phyloP scores from a whole-genome alignment of 768 basidiomycete species.

The Candolleomyces efflorescens region DNA sequence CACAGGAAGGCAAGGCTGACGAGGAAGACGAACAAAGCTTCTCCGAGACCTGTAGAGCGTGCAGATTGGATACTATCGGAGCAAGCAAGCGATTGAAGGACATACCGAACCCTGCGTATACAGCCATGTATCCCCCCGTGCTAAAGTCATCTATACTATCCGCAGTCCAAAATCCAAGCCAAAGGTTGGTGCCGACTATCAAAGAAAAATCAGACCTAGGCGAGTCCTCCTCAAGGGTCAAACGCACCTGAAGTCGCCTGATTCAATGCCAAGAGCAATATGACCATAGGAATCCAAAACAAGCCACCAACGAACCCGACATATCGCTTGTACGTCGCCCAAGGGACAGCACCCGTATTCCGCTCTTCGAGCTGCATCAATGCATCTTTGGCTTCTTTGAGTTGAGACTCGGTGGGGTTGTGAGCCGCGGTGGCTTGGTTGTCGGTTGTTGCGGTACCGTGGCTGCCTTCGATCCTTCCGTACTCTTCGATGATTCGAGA shows the following conservation, averaged over 20 bases:
- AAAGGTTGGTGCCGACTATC: constrained; percentile 56
- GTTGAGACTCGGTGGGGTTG: neutral
- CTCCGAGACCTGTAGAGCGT: too few relatives aligned
- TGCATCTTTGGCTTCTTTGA: constrained; percentile 18
- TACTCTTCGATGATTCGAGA: too few relatives aligned
- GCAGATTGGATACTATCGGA: too few relatives aligned
- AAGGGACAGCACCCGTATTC: constrained; percentile 47
- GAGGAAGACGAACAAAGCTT: too few relatives aligned
- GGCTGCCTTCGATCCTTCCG: too few relatives aligned
- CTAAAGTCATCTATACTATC: constrained; percentile 45
- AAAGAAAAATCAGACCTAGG: neutral
- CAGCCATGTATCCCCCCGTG: constrained; percentile 64
- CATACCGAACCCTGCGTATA: constrained; percentile 43
- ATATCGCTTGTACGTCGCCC: constrained; percentile 47
- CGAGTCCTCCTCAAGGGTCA: constrained; percentile 18
- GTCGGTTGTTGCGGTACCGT: too few relatives aligned
- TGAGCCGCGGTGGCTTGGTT: neutral
- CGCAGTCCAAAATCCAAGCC: constrained; percentile 71
- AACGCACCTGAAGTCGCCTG: constrained; percentile 50
- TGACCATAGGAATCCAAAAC: constrained; percentile 42
- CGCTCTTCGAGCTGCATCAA: constrained; percentile 58
- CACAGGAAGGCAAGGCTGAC: too few relatives aligned
- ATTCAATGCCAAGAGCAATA: constrained; percentile 37
- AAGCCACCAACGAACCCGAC: constrained; percentile 42
- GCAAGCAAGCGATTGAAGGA: neutral